phyloP scores from a whole-genome alignment of 306 rosid genomes.

The Citrullus colocynthis region DNA sequence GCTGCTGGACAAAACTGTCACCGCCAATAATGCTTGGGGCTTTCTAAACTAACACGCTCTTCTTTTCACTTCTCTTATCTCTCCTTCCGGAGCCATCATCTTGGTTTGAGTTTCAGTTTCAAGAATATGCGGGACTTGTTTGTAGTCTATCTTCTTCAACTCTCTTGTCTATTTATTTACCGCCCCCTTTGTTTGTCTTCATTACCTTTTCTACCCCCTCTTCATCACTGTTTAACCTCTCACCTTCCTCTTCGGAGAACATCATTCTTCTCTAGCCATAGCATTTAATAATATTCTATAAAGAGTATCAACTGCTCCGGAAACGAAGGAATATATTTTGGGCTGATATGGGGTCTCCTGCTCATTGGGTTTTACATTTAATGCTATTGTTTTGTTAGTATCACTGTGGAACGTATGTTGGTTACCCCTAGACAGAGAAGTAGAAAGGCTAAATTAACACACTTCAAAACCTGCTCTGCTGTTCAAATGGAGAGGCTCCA shows the following conservation, averaged over 20 bases:
- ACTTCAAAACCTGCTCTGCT: constrained; percentile 22
- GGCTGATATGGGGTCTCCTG: constrained; percentile 43
- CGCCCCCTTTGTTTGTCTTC: background rate
- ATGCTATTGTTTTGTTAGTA: constrained; percentile 45
- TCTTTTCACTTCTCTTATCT: constrained; percentile 12
- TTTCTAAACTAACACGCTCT: constrained; percentile 55
- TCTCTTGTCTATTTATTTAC: background rate
- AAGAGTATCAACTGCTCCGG: constrained; percentile 20
- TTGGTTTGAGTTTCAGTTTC: background rate
- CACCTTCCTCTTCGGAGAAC: background rate
- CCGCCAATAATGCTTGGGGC: constrained; percentile 91
- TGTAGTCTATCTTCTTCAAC: background rate
- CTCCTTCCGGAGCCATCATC: background rate
- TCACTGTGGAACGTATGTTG: constrained; percentile 72
- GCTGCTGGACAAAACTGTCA: constrained; percentile 81
- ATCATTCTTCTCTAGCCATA: constrained; percentile 10
- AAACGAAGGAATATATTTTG: constrained; percentile 34
- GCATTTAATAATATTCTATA: constrained; percentile 48
- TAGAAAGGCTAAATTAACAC: constrained; percentile 18
- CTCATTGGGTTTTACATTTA: constrained; percentile 49
- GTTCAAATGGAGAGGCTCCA: constrained; percentile 66
- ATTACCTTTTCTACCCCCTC: background rate
- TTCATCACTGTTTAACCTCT: background rate
- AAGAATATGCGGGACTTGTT: background rate
- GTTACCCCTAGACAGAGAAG: constrained; percentile 18